Percentiles rank a stretch among this genome's conserved stretches.
phyloP scores from a whole-genome alignment of 305 asterid genomes.

The Fraxinus sp. region DNA sequence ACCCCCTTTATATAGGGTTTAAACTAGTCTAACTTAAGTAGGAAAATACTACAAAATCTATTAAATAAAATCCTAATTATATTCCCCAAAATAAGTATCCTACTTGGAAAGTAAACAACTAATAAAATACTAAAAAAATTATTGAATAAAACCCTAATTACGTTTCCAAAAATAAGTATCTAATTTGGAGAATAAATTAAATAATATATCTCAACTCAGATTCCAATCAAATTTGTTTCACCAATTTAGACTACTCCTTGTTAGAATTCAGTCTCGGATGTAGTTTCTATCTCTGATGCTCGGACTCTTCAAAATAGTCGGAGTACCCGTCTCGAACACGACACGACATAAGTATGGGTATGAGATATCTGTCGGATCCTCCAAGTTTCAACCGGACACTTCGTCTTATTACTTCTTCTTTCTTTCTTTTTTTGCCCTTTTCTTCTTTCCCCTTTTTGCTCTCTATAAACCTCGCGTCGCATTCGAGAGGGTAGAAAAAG shows the following conservation, averaged over 20 bases:
- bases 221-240: background rate
- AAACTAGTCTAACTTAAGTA: background rate
- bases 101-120: background rate
- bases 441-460: no score
- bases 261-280: background rate
- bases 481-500: no score
- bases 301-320: no score
- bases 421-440: no score
- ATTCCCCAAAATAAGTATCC: background rate
- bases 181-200: background rate
- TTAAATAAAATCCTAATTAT: background rate
- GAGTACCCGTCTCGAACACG: no score
- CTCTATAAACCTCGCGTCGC: no score
- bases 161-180: background rate
- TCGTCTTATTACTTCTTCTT: no score
- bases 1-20: background rate
- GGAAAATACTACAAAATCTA: background rate
- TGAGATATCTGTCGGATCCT: no score
- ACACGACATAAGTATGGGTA: no score
- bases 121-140: background rate
- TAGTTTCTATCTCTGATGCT: background rate
- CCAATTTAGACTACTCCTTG: background rate
- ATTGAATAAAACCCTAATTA: background rate
- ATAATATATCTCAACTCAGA: background rate
- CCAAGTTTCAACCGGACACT: no score